Conservation (phyloP, 768 basidiomycete species). For the Sarcomyxa edulis region DNA sequence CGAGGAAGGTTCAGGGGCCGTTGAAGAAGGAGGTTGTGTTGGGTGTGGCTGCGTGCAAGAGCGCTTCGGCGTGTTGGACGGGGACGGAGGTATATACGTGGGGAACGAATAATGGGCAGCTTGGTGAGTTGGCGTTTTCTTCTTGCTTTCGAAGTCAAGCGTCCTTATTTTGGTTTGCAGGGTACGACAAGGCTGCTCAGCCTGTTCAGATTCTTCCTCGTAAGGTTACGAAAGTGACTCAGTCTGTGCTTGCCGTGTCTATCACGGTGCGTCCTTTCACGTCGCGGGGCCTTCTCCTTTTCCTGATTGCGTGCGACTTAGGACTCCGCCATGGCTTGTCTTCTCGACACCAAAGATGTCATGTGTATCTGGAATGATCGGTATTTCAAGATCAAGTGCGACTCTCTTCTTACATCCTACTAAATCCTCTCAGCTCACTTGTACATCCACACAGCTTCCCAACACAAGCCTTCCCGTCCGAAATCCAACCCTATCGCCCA, state of each 20-base stretch:
- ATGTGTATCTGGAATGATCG: slow-evolving; percentile 77
- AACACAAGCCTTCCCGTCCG: slow-evolving; percentile 66
- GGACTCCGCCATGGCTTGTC: slow-evolving; percentile 81
- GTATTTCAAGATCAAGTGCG: slow-evolving; percentile 69
- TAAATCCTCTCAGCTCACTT: too few relatives aligned
- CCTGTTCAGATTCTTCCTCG: slow-evolving; percentile 75
- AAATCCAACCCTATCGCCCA: slow-evolving; percentile 75
- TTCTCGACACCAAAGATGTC: slow-evolving; percentile 77
- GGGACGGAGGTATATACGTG: slow-evolving; percentile 70
- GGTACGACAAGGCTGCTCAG: slow-evolving; percentile 72
- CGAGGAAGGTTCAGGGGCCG: slow-evolving; percentile 68
- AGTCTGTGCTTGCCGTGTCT: slow-evolving; percentile 65
- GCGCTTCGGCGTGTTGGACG: slow-evolving; percentile 89
- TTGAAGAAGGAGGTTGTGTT: slow-evolving; percentile 73
- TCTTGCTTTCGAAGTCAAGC: neutral
- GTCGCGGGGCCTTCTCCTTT: neutral
- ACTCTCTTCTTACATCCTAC: too few relatives aligned
- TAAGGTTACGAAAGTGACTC: slow-evolving; percentile 71
- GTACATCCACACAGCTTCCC: slow-evolving; percentile 53
- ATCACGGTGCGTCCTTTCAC: slow-evolving; percentile 52
- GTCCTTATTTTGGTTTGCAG: slow-evolving; percentile 25
- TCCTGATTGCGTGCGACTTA: slow-evolving; percentile 18
- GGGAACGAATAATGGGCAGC: slow-evolving; percentile 92
- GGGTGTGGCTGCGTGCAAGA: slow-evolving; percentile 85
- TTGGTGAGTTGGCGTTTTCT: slow-evolving; percentile 46